Percentiles rank a stretch among this genome's conserved stretches.
phyloP scores from a whole-genome alignment of 352 stramenopile genomes.

The Globisporangium solare region DNA sequence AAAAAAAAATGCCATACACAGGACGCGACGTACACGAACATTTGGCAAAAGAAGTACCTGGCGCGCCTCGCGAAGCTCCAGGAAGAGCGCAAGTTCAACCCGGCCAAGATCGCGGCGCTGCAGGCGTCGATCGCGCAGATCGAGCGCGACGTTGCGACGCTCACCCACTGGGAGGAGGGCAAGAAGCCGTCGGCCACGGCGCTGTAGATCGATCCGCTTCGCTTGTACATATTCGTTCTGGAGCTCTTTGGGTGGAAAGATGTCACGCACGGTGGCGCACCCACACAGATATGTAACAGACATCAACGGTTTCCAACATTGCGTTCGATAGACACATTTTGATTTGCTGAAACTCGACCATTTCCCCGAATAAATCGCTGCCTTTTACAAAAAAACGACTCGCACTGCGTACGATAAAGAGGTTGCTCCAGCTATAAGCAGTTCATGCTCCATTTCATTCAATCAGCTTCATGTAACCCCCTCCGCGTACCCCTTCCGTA shows the following conservation, averaged over 20 bases:
- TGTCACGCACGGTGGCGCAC: too few species aligned
- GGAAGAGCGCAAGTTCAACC: constrained; percentile 51
- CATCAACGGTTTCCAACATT: too few species aligned
- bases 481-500: too few species aligned
- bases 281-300: too few species aligned
- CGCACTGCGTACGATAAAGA: too few species aligned
- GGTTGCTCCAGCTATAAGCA: too few species aligned
- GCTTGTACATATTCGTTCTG: neutral
- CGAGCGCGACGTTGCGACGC: constrained; percentile 55
- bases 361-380: too few species aligned
- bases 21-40: constrained; percentile 81
- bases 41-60: constrained; percentile 71
- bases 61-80: constrained; percentile 36
- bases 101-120: constrained; percentile 36
- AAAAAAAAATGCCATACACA: constrained; percentile 6
- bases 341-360: too few species aligned
- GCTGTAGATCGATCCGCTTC: constrained; percentile 1
- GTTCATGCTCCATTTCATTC: too few species aligned
- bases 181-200: constrained; percentile 10
- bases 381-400: too few species aligned
- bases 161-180: constrained; percentile 46
- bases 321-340: too few species aligned
- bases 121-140: constrained; percentile 43
- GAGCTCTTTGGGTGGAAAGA: neutral
- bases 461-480: too few species aligned